Evolutionary conservation across 2,329 filamentous ascomycete species (phyloP), one percentile per base, ranked within the genome.

Genomic region (Aspergillus sp.): DNA sequence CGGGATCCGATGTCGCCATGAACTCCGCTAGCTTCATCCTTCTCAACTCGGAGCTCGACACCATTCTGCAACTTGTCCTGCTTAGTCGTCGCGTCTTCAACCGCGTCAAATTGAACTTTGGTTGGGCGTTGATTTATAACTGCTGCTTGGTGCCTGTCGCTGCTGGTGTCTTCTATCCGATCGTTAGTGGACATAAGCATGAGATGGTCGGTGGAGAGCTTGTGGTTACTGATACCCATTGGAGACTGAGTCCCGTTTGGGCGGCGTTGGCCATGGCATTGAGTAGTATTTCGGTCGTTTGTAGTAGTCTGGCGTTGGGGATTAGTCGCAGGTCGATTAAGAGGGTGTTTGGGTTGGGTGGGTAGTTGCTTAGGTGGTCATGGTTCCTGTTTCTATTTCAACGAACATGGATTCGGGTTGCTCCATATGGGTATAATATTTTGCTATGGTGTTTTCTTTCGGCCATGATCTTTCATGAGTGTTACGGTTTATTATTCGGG

Each of bases 231-330:
- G 63, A 73, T 62, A 70, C 70, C 10, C 77, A 79, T 54, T 82
- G 79, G 77, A 71, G 80, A 36, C 61, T 83, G 8, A 79, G 78
- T 64, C 81, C 81, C 1, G 81, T 82, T 5, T 97, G 93, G 93
- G 94, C 93, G 5, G 89, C 88, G 66, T 77, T 96, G 73, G 93
- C 93, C 1, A 98, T 97, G 94, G 94, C 94, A 25, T 76, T 93
- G 74, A 96, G 92, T 76, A 94, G 90, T 75, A 88, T 97, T 66
- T 95, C 90, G 70, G 93, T 98, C 49, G 90, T 97, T 54, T 78
- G 86, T 71, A 96, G 92, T 73, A 94, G 90, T 78, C 77, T 96
- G 70, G 82, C 87, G 53, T 76, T 97, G 78, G 85, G 88, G 72
- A 83, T 79, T 63, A 74, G 77, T 48, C 65, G 65, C 54, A 67